Base-by-base conservation (phyloP, 306 rosid genomes). In the Inga laurina region DNA sequence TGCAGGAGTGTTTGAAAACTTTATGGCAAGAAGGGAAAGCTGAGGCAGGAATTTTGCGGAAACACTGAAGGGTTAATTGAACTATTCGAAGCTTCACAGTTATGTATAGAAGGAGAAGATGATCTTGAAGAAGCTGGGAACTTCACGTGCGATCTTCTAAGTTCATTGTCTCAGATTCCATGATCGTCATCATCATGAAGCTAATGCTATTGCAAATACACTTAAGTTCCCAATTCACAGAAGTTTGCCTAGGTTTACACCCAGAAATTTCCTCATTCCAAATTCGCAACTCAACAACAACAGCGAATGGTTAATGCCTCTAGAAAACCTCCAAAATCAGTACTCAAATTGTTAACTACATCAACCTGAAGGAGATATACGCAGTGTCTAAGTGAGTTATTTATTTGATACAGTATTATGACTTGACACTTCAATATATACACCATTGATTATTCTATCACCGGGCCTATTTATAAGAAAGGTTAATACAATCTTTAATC, bases 21-120 rank as follows among this genome's bases (percentile, higher is more conserved):
- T 82, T 44, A 80, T 46, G 37, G 73, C 79, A 67, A 37, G 22
- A 67, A 45, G 39, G 81, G 85, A 3, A 46, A 62, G 5, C 72
- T 73, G 5, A 73, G 35, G 10, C 14, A 51, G 24, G 45, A 27
- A 34, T 27, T 35, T 43, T 35, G 32, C 0, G 78, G 79, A 73
- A 76, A 79, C 76, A 71, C 46, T 19, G 4, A 79, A 39, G 86
- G 86, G 37, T 34, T 84, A 7, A 77, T 78, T 80, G 82, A 27
- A 44, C 46, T 84, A 12, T 84, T 30, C 35, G 90, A 87, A 85
- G 86, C 86, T 2, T 85, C 86, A 5, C 90, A 79, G 7, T 18
- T 82, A 77, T 41, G 83, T 19, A 14, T 77, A 72, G 75, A 59
- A 30, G 87, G 82, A 10, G 88, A 88, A 72, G 34, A 64, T 44